Conservation (phyloP, 1,284 basidiomycete species). For the Trametes versicolor region DNA sequence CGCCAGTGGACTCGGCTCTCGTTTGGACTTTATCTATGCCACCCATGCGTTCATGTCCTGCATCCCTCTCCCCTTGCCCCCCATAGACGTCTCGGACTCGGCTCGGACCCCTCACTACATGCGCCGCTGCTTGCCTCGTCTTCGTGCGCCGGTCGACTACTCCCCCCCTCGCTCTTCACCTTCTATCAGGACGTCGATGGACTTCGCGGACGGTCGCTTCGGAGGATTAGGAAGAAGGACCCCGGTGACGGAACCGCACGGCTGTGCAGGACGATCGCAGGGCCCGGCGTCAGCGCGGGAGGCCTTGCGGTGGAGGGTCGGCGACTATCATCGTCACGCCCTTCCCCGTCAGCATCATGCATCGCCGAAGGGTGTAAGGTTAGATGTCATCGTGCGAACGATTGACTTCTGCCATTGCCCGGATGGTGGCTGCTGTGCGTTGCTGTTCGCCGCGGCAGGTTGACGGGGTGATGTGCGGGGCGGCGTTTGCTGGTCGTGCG, state of each 20-base stretch:
- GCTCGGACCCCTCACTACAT: conserved; percentile 30
- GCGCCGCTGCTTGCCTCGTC: conserved; percentile 30
- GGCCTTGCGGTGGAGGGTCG: conserved; percentile 15
- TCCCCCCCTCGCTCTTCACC: conserved; percentile 9
- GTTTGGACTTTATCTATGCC: conserved; percentile 19
- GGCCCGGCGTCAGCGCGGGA: conserved; percentile 9
- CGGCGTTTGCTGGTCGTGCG: conserved; percentile 18
- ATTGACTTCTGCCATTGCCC: conserved; percentile 22
- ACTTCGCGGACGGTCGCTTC: conserved; percentile 18
- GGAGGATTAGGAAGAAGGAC: conserved; percentile 18
- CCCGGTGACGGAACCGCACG: conserved; percentile 21
- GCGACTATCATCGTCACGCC: background rate
- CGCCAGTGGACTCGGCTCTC: conserved; percentile 17
- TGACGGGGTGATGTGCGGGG: conserved; percentile 24
- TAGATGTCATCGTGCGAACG: conserved; percentile 26
- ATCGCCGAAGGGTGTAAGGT: conserved; percentile 21
- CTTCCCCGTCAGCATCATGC: conserved; percentile 15
- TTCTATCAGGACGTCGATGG: conserved; percentile 23
- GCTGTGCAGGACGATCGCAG: conserved; percentile 28
- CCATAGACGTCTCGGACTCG: conserved; percentile 33
- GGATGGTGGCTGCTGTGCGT: conserved; percentile 26
- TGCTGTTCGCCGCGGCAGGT: conserved; percentile 25
- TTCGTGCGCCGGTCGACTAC: conserved; percentile 16
- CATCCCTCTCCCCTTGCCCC: conserved; percentile 17
- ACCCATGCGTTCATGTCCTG: conserved; percentile 19